Conservation (phyloP, 352 stramenopile genomes). For the Elongisporangium prolatum region DNA sequence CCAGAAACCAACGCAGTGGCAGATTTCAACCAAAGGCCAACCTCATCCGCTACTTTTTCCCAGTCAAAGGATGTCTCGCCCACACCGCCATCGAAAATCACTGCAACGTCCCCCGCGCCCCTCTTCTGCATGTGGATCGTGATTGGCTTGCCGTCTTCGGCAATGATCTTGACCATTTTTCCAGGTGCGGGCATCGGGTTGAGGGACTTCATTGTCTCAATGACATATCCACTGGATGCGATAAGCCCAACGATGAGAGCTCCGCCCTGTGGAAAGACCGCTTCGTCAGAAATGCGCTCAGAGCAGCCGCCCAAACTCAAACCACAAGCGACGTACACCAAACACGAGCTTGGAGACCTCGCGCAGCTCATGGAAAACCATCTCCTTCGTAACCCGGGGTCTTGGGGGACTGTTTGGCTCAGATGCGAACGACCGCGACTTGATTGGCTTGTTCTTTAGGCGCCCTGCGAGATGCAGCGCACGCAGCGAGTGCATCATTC, state of each 20-base stretch:
- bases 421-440: neutral
- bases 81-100: constrained; percentile 69
- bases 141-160: constrained; percentile 26
- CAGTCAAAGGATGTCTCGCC: constrained; percentile 85
- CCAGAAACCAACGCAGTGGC: neutral
- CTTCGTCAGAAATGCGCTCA: constrained; percentile 4
- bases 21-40: constrained; percentile 4
- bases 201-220: constrained; percentile 58
- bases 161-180: constrained; percentile 36
- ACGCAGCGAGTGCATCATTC: neutral
- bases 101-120: constrained; percentile 44
- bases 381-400: constrained; percentile 30
- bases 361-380: constrained; percentile 46
- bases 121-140: constrained; percentile 50
- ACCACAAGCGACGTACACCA: constrained; percentile 20
- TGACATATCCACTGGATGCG: constrained; percentile 53
- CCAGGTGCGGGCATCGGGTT: constrained; percentile 51
- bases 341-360: constrained; percentile 66
- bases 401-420: neutral
- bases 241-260: constrained; percentile 35
- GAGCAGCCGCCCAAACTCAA: neutral
- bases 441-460: neutral
- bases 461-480: neutral
- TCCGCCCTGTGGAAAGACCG: constrained; percentile 20
- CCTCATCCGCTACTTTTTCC: constrained; percentile 58